Evolutionary conservation across 2,329 filamentous ascomycete genomes (phyloP), one percentile per base, ranked within the genome.

Genomic region (Calonectria hawksworthii): DNA sequence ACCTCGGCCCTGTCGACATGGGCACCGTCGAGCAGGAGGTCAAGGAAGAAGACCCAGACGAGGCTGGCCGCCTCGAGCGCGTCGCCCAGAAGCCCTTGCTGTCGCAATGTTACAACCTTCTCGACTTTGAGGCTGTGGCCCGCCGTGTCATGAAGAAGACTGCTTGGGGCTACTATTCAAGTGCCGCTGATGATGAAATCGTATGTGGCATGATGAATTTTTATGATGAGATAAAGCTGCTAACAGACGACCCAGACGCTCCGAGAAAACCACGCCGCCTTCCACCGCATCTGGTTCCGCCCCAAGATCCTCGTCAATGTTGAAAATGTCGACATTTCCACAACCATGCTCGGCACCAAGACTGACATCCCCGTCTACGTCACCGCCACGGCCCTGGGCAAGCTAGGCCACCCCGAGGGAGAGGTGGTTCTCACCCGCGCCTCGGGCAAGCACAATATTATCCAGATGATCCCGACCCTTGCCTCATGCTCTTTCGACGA

Each of bases 401-500:
- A 99, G 86, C 92, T 99, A 5, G 97, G 97, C 73, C 91, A 99
- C 83, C 94, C 94, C 0, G 97, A 99, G 85, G 97, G 97, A 80
- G 97, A 99, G 85, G 96, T 98, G 7, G 89, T 98, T 13, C 90
- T 99, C 73, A 99, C 97, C 0, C 91, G 93, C 72, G 96, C 95
- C 21, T 94, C 97, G 2, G 90, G 91, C 83, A 95, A 94, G 83
- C 96, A 99, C 89, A 92, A 96, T 83, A 94, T 99, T 67, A 92
- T 99, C 75, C 97, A 99, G 86, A 99, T 99, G 97, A 99, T 99
- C 75, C 97, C 97, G 2, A 99, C 97, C 4, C 90, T 99, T 9
- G 97, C 97, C 2, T 98, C 96, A 2, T 99, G 97, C 88, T 97
- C 96, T 1, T 98, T 99, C 81, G 97, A 99, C 87, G 96, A 99